Evolutionary conservation across 106 monocot species (phyloP), one percentile per base, ranked within the genome.

Genomic region (Dactylorhiza incarnata): DNA sequence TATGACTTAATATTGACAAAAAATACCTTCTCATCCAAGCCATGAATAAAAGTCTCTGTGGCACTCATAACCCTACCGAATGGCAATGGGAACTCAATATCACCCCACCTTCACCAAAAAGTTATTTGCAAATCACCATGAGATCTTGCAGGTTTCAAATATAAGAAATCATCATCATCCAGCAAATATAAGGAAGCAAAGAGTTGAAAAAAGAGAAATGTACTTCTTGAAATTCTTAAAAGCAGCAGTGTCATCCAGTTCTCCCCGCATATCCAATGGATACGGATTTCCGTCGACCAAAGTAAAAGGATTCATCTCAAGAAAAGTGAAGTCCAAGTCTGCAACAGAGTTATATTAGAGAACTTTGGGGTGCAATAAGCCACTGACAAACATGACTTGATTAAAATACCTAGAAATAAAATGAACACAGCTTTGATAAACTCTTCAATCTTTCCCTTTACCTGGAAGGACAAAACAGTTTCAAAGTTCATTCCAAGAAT

Each of bases 201-300:
- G n/a, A 49, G 11, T 22, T 3, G 6, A 73, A 19, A 22, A 73
- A 1, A 58, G 16, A 43, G 8, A 79, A 76, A 71, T 48, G n/a
- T 93, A 91, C 96, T 93, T 97, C 11, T 93, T 91, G 54, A 97
- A 97, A 81, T 97, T 97, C 81, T 97, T 97, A 81, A 97, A 97
- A 73, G 96, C 96, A 76, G 96, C 96, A 45, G 96, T 93, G 79
- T 97, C 96, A 82, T 97, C 96, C 55, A 97, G 76, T 78, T 97
- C 96, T 82, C 93, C 96, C 73, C 96, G 81, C 96, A 97, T 97
- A 74, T 97, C 96, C 77, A 97, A 68, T 48, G 96, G 93, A 73
- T 91, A 97, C 47, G 96, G 93, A 68, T 93, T 83, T 37, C 91
- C 96, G 89, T 97, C 83, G 37, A 93, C 87, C 76, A 97, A 71